Conservation (phyloP, 345 rosid genomes). For the Moricandia arvensis region DNA sequence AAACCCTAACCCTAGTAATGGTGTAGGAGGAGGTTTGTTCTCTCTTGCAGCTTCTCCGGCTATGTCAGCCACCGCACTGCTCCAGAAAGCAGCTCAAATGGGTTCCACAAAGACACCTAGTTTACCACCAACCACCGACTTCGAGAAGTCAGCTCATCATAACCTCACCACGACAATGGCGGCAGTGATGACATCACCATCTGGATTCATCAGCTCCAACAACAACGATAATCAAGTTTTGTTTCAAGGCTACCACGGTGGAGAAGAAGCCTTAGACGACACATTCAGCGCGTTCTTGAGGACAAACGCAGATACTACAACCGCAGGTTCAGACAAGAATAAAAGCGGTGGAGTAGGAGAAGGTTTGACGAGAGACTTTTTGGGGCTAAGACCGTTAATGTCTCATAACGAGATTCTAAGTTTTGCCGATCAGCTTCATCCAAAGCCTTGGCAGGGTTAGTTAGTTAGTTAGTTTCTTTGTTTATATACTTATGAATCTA, state of each 20-base stretch:
- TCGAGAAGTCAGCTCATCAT: constrained; percentile 28
- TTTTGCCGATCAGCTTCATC: constrained; percentile 44
- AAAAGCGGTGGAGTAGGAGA: constrained; percentile 41
- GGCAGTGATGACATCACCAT: constrained; percentile 33
- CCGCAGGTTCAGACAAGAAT: constrained; percentile 20
- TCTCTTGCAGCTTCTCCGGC: constrained; percentile 46
- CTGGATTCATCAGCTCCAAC: constrained; percentile 19
- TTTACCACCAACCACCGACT: constrained; percentile 37
- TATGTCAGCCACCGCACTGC: constrained; percentile 90
- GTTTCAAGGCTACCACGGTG: constrained; percentile 45
- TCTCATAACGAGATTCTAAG: constrained; percentile 39
- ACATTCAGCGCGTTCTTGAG: constrained; percentile 49
- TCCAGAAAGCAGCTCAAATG: constrained; percentile 89
- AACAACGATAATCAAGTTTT: constrained; percentile 32
- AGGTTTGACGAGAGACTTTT: constrained; percentile 81
- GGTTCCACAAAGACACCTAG: constrained; percentile 54
- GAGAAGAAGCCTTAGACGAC: constrained; percentile 43
- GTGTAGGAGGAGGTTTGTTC: constrained; percentile 34
- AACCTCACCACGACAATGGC: constrained; percentile 40
- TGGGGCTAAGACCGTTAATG: constrained; percentile 59
- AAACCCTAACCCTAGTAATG: constrained; percentile 62
- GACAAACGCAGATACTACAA: constrained; percentile 24
- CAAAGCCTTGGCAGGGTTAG: not conserved
- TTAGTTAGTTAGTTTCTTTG: not conserved
- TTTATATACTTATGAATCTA: not conserved